phyloP scores from a whole-genome alignment of 805 yeast genomes.

The Metschnikowia proteae region DNA sequence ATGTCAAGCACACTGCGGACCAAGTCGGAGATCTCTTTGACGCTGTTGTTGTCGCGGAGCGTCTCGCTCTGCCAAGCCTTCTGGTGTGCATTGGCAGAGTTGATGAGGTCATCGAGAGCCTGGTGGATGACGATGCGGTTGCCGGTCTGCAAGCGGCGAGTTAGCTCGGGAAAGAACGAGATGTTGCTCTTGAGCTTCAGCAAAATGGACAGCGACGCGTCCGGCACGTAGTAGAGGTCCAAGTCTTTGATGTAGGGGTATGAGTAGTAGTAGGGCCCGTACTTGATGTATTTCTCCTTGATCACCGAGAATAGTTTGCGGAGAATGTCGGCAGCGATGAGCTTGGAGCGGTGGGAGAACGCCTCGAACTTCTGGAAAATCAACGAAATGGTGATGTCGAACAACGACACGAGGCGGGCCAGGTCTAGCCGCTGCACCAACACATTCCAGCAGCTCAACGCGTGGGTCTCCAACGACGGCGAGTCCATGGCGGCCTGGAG shows the following conservation, averaged over 20 bases:
- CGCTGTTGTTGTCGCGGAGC: conserved; percentile 29
- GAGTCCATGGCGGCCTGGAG: conserved; percentile 74
- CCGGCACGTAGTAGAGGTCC: conserved; percentile 21
- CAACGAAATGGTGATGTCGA: conserved; percentile 72
- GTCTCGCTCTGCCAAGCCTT: conserved; percentile 43
- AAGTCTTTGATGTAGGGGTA: conserved; percentile 37
- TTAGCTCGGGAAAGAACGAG: conserved; percentile 47
- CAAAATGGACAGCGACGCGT: conserved; percentile 24
- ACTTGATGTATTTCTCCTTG: conserved; percentile 34
- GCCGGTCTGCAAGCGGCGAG: conserved; percentile 54
- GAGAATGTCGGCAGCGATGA: conserved; percentile 51
- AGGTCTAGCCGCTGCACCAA: conserved; percentile 56
- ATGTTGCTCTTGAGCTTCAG: conserved; percentile 31
- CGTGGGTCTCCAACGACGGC: conserved; percentile 53
- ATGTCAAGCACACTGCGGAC: conserved; percentile 53
- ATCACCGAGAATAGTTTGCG: conserved; percentile 30
- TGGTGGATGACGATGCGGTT: conserved; percentile 71
- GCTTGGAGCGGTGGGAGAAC: conserved; percentile 48
- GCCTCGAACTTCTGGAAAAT: conserved; percentile 62
- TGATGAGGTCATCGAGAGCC: conserved; percentile 59
- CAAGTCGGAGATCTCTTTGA: conserved; percentile 39
- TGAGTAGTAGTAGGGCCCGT: conserved; percentile 52
- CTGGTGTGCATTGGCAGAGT: conserved; percentile 51
- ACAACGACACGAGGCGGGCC: conserved; percentile 56
- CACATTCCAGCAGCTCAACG: conserved; percentile 65